Conservation (phyloP, 2,329 filamentous ascomycete genomes). For the Diaporthe sp. region DNA sequence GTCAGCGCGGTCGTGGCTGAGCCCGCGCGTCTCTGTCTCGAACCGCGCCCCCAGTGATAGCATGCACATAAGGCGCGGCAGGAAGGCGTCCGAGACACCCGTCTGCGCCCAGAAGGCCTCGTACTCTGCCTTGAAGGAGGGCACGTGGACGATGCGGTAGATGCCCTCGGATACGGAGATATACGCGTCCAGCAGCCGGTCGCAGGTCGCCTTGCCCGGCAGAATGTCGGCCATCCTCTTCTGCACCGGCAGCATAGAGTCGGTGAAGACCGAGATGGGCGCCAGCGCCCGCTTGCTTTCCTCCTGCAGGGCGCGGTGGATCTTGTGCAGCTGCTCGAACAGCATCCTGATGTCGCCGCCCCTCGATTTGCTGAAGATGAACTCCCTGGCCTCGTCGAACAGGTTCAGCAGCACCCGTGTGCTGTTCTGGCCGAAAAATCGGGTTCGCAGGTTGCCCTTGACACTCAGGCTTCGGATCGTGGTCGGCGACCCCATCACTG, state of each 20-base stretch:
- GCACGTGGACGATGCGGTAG: slow-evolving; percentile 66
- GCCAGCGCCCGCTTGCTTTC: slow-evolving; percentile 60
- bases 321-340: slow-evolving; percentile 59
- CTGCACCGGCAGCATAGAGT: slow-evolving; percentile 69
- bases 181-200: slow-evolving; percentile 63
- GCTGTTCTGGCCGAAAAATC: slow-evolving; percentile 66
- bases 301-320: slow-evolving; percentile 62
- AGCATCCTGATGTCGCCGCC: slow-evolving; percentile 57
- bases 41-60: slow-evolving; percentile 67
- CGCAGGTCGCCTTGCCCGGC: slow-evolving; percentile 63
- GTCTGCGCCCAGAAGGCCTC: slow-evolving; percentile 64
- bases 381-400: slow-evolving; percentile 67
- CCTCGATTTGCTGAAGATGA: slow-evolving; percentile 58
- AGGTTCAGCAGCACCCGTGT: slow-evolving; percentile 66
- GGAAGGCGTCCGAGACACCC: slow-evolving; percentile 61
- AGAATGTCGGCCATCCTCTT: slow-evolving; percentile 70
- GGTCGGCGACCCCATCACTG: slow-evolving; percentile 48
- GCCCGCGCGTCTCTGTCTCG: slow-evolving; percentile 62
- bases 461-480: slow-evolving; percentile 65
- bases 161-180: slow-evolving; percentile 64
- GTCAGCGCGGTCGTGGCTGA: slow-evolving; percentile 64
- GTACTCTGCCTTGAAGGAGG: slow-evolving; percentile 64
- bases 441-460: slow-evolving; percentile 61
- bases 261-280: slow-evolving; percentile 68
- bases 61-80: slow-evolving; percentile 66